Base-by-base conservation (phyloP, 768 basidiomycete genomes). In the Boletus reticuloceps region DNA sequence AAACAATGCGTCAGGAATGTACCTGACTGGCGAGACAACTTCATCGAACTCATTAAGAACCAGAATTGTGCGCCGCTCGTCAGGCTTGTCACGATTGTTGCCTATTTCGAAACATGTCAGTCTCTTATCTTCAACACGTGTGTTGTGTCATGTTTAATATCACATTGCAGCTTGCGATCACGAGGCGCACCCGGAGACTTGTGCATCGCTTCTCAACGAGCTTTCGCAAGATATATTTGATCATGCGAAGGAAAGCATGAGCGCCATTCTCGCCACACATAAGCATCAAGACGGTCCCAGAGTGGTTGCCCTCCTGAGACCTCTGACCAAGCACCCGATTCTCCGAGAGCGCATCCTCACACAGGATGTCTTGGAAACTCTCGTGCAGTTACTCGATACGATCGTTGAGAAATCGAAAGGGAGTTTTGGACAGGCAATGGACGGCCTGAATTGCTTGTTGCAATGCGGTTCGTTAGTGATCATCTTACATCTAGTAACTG, bases 51-150 rank as follows among this genome's bases (percentile, higher is more conserved):
- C 37, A 61, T 67, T 16, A 16, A 47, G 6, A 53, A 47, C n/a
- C 29, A 4, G 13, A 7, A 56, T 9, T 66, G 56, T n/a, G 48
- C 56, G 10, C 43, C 56, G 14, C 56, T 65, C 10, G 62, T 67
- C 2, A 58, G 55, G 51, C 59, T 67, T 6, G 65, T 64, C 10
- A 53, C 59, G 13, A 58, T 65, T 27, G 56, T 65, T 2, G 64
- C 64, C 11, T 65, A 64, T 47, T 61, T 53, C 6, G 64, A 66
- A 32, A 57, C 57, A 14, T 62, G 64, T 67, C 19, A 43, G 64
- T 40, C 25, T 32, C 27, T 11, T 4, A 9, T 32, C 29, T 12
- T 5, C 8, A 16, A 19, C 11, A 6, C 10, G 4, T 37, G 8
- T 32, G 2, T 10, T 16, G 5, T 37, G 10, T 19, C 20, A 8